Base-by-base conservation (phyloP, 768 basidiomycete genomes). In the Jaapia argillacea region DNA sequence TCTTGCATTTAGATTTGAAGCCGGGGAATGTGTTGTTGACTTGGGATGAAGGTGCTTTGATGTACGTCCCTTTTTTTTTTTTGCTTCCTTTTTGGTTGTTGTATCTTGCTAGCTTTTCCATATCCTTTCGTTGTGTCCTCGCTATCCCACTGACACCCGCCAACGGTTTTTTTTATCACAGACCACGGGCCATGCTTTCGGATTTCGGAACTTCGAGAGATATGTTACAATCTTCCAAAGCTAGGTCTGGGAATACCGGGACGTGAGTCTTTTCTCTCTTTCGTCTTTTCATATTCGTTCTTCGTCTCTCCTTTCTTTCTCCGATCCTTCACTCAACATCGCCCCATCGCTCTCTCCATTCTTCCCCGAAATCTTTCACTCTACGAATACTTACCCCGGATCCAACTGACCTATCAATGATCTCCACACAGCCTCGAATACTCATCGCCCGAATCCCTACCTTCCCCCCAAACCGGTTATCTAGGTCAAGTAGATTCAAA, bases 191-290 rank as follows among this genome's bases (percentile, higher is more conserved):
- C 1, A 90, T 97, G 87, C 68, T 97, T 14, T 90, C 89, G 2
- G 93, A 97, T 54, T 97, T 97, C 60, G 93, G 93, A 14, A 94
- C 92, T 1, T 91, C 88, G 21, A 80, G 88, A 40, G 91, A 94
- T 54, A 89, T 89, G 85, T 67, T 93, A 14, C 73, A 79, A 40
- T 72, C 78, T 4, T 69, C 76, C n/a, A 14, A 65, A 77, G 62
- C 70, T 13, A 75, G 93, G 20, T 85, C 87, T 2, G 93, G 93
- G n/a, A 90, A 92, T 54, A 96, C 93, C 6, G 93, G 93, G 55
- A 97, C 93, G 77, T 87, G 53, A 57, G 85, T 72, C 3, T n/a
- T 22, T 27, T 37, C 20, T 41, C 40, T 27, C 21, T 18, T 45
- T 7, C 35, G 6, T 26, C 18, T 36, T 7, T 16, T 22, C 2